A percentile compares a stretch with the other conserved stretches of the same genome.
phyloP scores from a whole-genome alignment of 306 rosid species.

The Cicer judaicum region DNA sequence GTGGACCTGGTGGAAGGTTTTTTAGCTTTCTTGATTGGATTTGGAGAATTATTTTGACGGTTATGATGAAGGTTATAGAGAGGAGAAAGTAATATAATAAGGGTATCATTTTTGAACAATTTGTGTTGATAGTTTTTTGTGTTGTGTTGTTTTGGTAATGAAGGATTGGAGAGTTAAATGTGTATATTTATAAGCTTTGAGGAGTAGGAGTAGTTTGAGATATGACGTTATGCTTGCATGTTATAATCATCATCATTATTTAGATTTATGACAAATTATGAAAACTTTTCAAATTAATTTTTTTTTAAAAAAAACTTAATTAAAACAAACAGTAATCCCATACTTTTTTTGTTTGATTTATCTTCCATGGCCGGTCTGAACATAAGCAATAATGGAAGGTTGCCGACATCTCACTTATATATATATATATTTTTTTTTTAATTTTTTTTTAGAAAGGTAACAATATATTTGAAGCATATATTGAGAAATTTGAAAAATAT shows the following conservation, averaged over 20 bases:
- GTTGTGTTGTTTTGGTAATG: not conserved
- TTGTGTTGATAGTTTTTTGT: not conserved
- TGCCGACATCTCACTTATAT: not conserved
- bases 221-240: not conserved
- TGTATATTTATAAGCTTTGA: not conserved
- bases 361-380: too few species aligned
- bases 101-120: constrained; percentile 14
- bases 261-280: too few species aligned
- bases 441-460: too few species aligned
- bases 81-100: constrained; percentile 14
- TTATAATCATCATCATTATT: not conserved
- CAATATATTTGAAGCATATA: too few species aligned
- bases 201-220: not conserved
- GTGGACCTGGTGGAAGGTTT: constrained; percentile 47
- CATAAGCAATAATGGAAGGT: not conserved
- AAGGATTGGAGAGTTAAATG: not conserved
- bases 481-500: too few species aligned
- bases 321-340: too few species aligned
- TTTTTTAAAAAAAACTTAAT: too few species aligned
- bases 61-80: constrained; percentile 17
- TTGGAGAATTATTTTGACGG: constrained; percentile 22
- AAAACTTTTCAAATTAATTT: too few species aligned
- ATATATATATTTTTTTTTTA: too few species aligned
- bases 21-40: constrained; percentile 16
- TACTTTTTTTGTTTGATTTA: too few species aligned